Conservation (phyloP, 1,139 yeast species). For the Saccharomyces hybrid region DNA sequence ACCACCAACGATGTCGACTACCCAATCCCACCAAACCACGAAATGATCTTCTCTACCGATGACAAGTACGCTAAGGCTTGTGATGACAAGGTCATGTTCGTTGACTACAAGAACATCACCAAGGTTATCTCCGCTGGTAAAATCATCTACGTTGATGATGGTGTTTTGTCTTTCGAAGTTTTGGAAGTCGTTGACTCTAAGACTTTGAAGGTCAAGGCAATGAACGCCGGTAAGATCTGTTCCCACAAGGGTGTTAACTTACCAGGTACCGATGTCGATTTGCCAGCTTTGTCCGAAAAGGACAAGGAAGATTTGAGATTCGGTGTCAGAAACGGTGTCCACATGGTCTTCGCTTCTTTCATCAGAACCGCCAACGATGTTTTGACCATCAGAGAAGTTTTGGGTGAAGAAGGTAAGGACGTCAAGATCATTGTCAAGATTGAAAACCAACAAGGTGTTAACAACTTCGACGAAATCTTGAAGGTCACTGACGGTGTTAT, state of each 20-base stretch:
- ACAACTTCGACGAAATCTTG: slow-evolving; percentile 95
- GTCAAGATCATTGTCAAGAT: slow-evolving; percentile 94
- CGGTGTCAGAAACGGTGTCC: slow-evolving; percentile 95
- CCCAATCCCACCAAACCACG: slow-evolving; percentile 78
- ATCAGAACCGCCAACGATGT: slow-evolving; percentile 92
- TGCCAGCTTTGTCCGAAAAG: slow-evolving; percentile 96
- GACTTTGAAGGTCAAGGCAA: slow-evolving; percentile 78
- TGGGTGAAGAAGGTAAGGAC: slow-evolving; percentile 94
- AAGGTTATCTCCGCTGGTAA: slow-evolving; percentile 83
- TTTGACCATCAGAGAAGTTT: slow-evolving; percentile 79
- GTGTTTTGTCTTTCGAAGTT: slow-evolving; percentile 93
- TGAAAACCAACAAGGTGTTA: slow-evolving; percentile 99
- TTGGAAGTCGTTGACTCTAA: slow-evolving; percentile 66
- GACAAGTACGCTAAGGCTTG: slow-evolving; percentile 63
- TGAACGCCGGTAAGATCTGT: slow-evolving; percentile 90
- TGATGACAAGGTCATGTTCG: slow-evolving; percentile 73
- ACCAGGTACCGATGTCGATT: slow-evolving; percentile 97
- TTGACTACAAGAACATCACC: slow-evolving; percentile 94
- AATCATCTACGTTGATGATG: slow-evolving; percentile 92
- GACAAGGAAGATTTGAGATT: slow-evolving; percentile 84
- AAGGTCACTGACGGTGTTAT: slow-evolving; percentile 96
- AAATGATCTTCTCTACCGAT: slow-evolving; percentile 89
- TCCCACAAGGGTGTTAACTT: slow-evolving; percentile 98
- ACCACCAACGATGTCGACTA: slow-evolving; percentile 71
- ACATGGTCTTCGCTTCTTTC: slow-evolving; percentile 97